These are phyloP conservation scores for Saccharomycopsis sp. DNA, from an alignment of 805 yeast genomes.

Conservation along the genomic window DNA sequence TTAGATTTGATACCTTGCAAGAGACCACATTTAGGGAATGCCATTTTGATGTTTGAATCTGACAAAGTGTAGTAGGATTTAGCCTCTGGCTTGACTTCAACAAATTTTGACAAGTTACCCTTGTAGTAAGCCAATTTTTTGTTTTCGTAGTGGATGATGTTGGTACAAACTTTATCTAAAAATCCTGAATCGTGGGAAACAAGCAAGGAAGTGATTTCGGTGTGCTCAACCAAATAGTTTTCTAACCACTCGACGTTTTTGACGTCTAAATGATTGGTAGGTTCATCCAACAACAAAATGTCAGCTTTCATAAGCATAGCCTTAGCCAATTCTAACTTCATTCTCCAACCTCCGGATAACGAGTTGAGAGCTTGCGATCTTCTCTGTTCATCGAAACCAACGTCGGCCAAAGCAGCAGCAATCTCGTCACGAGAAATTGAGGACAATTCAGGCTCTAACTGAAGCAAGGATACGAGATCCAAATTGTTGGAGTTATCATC, in stretches of 20 bases:
- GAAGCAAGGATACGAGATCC: constrained; percentile 84
- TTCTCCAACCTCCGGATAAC: constrained; percentile 98
- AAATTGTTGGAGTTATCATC: constrained; percentile 61
- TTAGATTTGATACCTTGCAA: constrained; percentile 94
- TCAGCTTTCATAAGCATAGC: constrained; percentile 98
- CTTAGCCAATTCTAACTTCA: constrained; percentile 97
- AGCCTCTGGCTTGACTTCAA: constrained; percentile 89
- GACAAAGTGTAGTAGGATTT: constrained; percentile 91
- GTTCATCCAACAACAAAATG: constrained; percentile 90
- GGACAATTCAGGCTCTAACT: constrained; percentile 74
- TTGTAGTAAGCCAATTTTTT: constrained; percentile 91
- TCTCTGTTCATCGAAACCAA: constrained; percentile 89
- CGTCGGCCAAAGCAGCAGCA: constrained; percentile 66
- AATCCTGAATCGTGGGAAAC: constrained; percentile 98
- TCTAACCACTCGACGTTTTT: constrained; percentile 89
- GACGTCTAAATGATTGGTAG: constrained; percentile 97
- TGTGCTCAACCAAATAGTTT: constrained; percentile 75
- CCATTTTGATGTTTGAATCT: constrained; percentile 91
- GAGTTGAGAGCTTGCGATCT: constrained; percentile 89
- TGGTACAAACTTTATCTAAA: constrained; percentile 92
- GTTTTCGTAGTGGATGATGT: constrained; percentile 92
- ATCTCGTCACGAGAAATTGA: constrained; percentile 63
- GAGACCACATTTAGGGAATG: constrained; percentile 97
- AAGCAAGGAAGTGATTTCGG: constrained; percentile 86
- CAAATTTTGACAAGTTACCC: constrained; percentile 92